Percentiles rank a stretch among this genome's conserved stretches.
These are phyloP conservation scores for Alternaria sp. DNA, from an alignment of 2,329 filamentous ascomycete genomes.

Conservation along the genomic window DNA sequence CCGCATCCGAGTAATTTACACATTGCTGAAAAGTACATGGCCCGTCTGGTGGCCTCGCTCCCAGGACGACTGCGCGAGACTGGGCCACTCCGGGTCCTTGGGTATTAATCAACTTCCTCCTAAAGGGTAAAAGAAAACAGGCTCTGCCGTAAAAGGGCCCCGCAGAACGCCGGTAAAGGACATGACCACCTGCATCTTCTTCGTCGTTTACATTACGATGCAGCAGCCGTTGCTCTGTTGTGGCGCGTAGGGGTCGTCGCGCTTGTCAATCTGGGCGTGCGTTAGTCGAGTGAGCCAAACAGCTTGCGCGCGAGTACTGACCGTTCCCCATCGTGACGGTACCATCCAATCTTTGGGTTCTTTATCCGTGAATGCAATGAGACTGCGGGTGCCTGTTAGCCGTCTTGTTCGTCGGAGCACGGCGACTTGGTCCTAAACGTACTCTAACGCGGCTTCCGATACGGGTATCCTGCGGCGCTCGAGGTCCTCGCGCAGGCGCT, in stretches of 20 bases:
- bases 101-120: slow-evolving; percentile 47
- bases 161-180: slow-evolving; percentile 49
- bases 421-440: slow-evolving; percentile 14
- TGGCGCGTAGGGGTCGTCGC: slow-evolving; percentile 97
- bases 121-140: slow-evolving; percentile 44
- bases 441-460: slow-evolving; percentile 79
- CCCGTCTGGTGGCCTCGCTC: slow-evolving; percentile 37
- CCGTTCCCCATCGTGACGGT: slow-evolving; percentile 90
- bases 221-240: slow-evolving; percentile 94
- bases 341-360: slow-evolving; percentile 98
- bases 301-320: slow-evolving; percentile 47
- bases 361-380: slow-evolving; percentile 97
- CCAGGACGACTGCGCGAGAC: slow-evolving; percentile 34
- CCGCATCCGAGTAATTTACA: slow-evolving; percentile 48
- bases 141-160: slow-evolving; percentile 45
- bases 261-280: slow-evolving; percentile 75
- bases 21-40: slow-evolving; percentile 49
- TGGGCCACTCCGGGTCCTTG: slow-evolving; percentile 25
- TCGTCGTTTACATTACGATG: slow-evolving; percentile 77
- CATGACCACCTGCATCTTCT: slow-evolving; percentile 41
- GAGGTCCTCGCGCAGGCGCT: slow-evolving; percentile 91
- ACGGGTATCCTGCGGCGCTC: slow-evolving; percentile 95
- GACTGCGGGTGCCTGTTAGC: slow-evolving; percentile 62
- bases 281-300: slow-evolving; percentile 25
- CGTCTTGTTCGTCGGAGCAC: neutral